Conservation (phyloP, 2,329 filamentous ascomycete species). For the Thielaviopsis musarum region DNA sequence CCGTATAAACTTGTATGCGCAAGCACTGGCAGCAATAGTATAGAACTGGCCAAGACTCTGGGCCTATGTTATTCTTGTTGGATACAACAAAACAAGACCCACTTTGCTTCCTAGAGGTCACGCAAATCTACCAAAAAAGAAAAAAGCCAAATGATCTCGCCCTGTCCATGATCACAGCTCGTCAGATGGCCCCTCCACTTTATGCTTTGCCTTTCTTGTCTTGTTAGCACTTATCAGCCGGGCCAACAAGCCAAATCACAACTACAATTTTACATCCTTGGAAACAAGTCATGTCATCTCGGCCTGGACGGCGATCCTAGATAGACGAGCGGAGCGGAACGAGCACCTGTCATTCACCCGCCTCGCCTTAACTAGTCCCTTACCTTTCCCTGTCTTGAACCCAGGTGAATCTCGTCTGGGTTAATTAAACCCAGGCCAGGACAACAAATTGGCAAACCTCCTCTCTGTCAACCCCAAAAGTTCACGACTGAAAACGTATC, state of each 20-base stretch:
- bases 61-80: background rate
- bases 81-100: background rate
- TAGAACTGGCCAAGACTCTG: background rate
- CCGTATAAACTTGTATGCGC: background rate
- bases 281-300: background rate
- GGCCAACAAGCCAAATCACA: background rate
- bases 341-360: background rate
- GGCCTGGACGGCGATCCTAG: background rate
- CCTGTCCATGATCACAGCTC: background rate
- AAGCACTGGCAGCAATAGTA: background rate
- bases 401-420: no score
- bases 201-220: background rate
- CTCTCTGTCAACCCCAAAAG: no score
- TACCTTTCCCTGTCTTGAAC: no score
- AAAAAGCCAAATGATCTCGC: background rate
- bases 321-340: background rate
- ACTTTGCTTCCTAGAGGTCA: background rate
- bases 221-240: background rate
- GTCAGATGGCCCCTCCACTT: background rate
- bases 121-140: background rate
- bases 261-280: background rate
- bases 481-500: background rate
- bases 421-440: no score
- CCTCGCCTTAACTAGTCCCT: no score
- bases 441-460: no score